Percentiles rank a stretch among this genome's conserved stretches.
phyloP scores from a whole-genome alignment of 2,329 filamentous ascomycete genomes.

The Ceratocystis papillata region DNA sequence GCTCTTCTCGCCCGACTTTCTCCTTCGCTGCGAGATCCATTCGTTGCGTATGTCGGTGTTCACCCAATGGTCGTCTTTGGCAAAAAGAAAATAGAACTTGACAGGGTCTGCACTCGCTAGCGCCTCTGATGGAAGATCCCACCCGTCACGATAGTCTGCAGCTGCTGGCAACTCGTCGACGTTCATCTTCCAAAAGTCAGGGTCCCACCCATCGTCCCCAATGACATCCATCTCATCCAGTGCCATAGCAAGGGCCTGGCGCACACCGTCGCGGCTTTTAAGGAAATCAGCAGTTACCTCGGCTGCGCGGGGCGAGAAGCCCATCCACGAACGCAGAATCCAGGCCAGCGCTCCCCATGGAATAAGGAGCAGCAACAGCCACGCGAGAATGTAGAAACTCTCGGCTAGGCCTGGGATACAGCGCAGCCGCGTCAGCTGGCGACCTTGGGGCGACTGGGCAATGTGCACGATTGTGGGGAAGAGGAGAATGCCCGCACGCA shows the following conservation, averaged over 20 bases:
- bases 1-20: slow-evolving; percentile 7
- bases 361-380: slow-evolving; percentile 35
- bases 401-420: slow-evolving; percentile 34
- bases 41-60: slow-evolving; percentile 44
- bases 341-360: slow-evolving; percentile 35
- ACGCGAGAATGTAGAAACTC: slow-evolving; percentile 35
- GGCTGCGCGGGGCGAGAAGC: slow-evolving; percentile 41
- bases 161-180: slow-evolving; percentile 16
- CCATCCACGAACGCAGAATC: slow-evolving; percentile 36
- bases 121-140: slow-evolving; percentile 18
- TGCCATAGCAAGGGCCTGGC: slow-evolving; percentile 49
- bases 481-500: slow-evolving; percentile 50
- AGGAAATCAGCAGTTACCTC: slow-evolving; percentile 45
- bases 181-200: slow-evolving; percentile 43
- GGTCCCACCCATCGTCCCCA: slow-evolving; percentile 47
- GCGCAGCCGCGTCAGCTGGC: slow-evolving; percentile 35
- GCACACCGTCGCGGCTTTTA: slow-evolving; percentile 46
- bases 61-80: slow-evolving; percentile 52
- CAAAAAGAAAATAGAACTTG: slow-evolving; percentile 51
- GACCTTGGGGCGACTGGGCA: slow-evolving; percentile 49
- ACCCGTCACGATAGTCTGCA: slow-evolving; percentile 11
- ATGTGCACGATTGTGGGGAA: slow-evolving; percentile 69
- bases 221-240: slow-evolving; percentile 51
- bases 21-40: slow-evolving; percentile 36
- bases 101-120: slow-evolving; percentile 28